phyloP scores from a whole-genome alignment of 2,329 filamentous ascomycete species.

The Cladosporium sp. region DNA sequence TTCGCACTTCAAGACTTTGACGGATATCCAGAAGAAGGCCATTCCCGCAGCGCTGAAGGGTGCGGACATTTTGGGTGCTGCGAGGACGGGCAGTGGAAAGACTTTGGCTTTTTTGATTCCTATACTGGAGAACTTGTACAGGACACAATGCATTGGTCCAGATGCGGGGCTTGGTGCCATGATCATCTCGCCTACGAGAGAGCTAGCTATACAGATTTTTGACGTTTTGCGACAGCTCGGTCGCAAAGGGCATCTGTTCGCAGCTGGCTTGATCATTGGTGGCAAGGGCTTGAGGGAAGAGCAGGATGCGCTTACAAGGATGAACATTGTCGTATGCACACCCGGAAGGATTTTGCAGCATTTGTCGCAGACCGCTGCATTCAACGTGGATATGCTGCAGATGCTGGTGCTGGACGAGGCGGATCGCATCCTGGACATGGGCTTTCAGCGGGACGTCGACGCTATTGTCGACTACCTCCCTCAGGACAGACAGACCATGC shows the following conservation, averaged over 20 bases:
- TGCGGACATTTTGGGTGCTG: constrained; percentile 84
- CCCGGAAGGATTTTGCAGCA: constrained; percentile 95
- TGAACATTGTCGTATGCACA: constrained; percentile 97
- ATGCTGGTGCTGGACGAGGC: constrained; percentile 94
- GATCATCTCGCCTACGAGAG: constrained; percentile 89
- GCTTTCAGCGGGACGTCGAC: constrained; percentile 85
- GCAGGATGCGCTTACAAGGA: constrained; percentile 74
- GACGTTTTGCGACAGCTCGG: constrained; percentile 89
- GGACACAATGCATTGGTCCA: constrained; percentile 80
- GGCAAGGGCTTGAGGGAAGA: constrained; percentile 88
- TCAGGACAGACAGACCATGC: constrained; percentile 77
- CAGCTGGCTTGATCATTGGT: constrained; percentile 88
- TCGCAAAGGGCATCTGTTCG: constrained; percentile 76
- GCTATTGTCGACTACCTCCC: constrained; percentile 91
- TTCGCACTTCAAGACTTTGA: constrained; percentile 85
- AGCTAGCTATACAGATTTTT: constrained; percentile 95
- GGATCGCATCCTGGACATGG: constrained; percentile 96
- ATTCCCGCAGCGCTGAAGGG: constrained; percentile 84
- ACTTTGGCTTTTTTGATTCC: constrained; percentile 90
- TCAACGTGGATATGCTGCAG: constrained; percentile 87
- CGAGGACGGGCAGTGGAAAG: constrained; percentile 94
- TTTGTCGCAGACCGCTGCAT: constrained; percentile 84
- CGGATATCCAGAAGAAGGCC: constrained; percentile 87
- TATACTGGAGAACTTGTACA: constrained; percentile 87
- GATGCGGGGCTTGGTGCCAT: constrained; percentile 85